Evolutionary conservation across 2,329 filamentous ascomycete species (phyloP).

Genomic region (Colletotrichum chrysophilum): DNA sequence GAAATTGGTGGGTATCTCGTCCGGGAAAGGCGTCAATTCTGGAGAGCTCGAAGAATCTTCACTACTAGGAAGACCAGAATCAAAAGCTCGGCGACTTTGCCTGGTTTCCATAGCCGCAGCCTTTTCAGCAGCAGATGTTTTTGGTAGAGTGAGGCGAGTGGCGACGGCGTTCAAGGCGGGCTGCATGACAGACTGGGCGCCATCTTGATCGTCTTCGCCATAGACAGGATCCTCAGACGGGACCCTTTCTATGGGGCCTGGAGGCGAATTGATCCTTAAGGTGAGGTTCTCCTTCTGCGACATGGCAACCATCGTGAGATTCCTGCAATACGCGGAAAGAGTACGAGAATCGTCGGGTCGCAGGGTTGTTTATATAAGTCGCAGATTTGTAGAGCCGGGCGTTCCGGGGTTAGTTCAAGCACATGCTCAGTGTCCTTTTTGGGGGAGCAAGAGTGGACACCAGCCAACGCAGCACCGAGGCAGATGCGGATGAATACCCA

Average conservation of each 20-base stretch:
- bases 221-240: slow-evolving; percentile 38
- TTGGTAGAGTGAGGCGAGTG: slow-evolving; percentile 58
- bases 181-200: slow-evolving; percentile 64
- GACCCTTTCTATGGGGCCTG: slow-evolving; percentile 7
- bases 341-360: not conserved
- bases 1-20: slow-evolving; percentile 16
- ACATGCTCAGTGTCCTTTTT: slow-evolving; percentile 20
- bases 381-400: slow-evolving; percentile 9
- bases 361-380: not conserved
- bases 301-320: slow-evolving; percentile 7
- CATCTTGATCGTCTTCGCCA: slow-evolving; percentile 49
- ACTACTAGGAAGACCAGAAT: not conserved
- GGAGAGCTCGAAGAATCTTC: slow-evolving; percentile 19
- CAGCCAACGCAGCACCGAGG: slow-evolving; percentile 13
- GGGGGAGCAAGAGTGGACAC: slow-evolving; percentile 16
- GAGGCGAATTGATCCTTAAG: not conserved
- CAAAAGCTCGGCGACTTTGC: slow-evolving; percentile 40
- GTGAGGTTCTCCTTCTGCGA: slow-evolving; percentile 9
- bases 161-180: slow-evolving; percentile 63
- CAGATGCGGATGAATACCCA: not conserved
- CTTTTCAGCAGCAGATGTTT: slow-evolving; percentile 63
- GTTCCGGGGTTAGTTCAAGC: slow-evolving; percentile 17
- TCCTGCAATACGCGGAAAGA: not conserved
- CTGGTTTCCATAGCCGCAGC: slow-evolving; percentile 56
- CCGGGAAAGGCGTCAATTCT: slow-evolving; percentile 17